These are phyloP conservation scores for Ormosia semicastrata DNA, from an alignment of 306 rosid species.

Conservation along the genomic window DNA sequence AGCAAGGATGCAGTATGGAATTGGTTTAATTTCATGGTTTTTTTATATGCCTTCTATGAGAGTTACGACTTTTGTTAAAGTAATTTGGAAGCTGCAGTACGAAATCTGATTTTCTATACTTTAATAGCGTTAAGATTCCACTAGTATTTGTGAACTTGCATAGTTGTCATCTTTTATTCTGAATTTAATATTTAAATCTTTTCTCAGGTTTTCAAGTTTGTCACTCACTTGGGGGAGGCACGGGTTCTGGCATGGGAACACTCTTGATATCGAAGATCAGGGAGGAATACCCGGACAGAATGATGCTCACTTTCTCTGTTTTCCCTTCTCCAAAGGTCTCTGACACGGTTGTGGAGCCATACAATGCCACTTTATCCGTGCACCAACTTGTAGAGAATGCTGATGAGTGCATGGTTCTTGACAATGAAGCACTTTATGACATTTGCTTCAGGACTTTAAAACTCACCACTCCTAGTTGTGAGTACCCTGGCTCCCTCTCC, in stretches of 20 bases:
- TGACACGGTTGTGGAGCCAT: conserved; percentile 56
- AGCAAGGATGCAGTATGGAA: neutral
- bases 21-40: neutral
- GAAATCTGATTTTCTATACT: neutral
- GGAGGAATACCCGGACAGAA: conserved; percentile 44
- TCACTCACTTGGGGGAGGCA: conserved; percentile 48
- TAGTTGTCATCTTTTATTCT: neutral
- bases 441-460: conserved; percentile 43
- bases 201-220: conserved; percentile 43
- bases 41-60: neutral
- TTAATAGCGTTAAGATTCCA: neutral
- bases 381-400: conserved; percentile 48
- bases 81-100: neutral
- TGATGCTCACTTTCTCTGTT: conserved; percentile 53
- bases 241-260: conserved; percentile 51
- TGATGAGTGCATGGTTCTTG: conserved; percentile 86
- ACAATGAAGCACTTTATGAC: conserved; percentile 50
- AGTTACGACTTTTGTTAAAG: neutral
- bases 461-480: conserved; percentile 45
- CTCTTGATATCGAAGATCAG: conserved; percentile 45
- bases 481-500: neutral
- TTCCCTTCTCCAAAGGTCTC: conserved; percentile 78
- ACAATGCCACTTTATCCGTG: conserved; percentile 43
- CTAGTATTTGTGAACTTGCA: neutral
- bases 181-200: neutral